These are phyloP conservation scores for Boletus sp. DNA, from an alignment of 768 basidiomycete genomes.

Conservation along the genomic window DNA sequence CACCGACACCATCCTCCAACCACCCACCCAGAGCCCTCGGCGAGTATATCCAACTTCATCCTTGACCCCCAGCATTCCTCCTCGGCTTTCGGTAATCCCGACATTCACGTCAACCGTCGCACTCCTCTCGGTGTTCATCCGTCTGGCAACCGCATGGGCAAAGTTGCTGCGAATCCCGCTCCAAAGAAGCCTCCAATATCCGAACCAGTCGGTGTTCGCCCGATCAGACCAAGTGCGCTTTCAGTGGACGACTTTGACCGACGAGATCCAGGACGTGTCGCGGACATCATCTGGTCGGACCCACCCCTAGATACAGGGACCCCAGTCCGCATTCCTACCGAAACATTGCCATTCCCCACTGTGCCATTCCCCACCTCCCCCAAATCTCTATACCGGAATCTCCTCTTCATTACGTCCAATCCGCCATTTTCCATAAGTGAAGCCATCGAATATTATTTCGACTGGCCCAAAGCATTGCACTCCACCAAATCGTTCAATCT, in stretches of 20 bases:
- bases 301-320: conserved; percentile 1
- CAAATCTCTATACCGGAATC: conserved; percentile 34
- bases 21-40: too few species aligned
- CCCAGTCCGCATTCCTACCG: conserved; percentile 1
- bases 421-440: conserved; percentile 13
- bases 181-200: neutral
- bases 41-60: neutral
- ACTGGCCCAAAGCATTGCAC: conserved; percentile 27
- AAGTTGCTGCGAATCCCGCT: neutral
- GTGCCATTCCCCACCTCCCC: conserved; percentile 32
- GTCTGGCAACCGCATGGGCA: neutral
- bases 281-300: conserved; percentile 3
- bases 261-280: conserved; percentile 24
- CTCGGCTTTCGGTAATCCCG: neutral
- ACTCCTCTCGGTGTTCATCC: neutral
- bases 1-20: too few species aligned
- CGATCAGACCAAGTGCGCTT: conserved; percentile 24
- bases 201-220: conserved; percentile 1
- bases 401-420: conserved; percentile 23
- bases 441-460: conserved; percentile 26
- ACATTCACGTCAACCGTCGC: neutral
- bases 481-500: conserved; percentile 44
- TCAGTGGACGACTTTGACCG: conserved; percentile 24
- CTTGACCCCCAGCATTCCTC: neutral
- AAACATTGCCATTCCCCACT: neutral